Percentiles rank a stretch among this genome's conserved stretches.
These are phyloP conservation scores for Colletotrichum salicis DNA, from an alignment of 2,329 filamentous ascomycete species.

Conservation along the genomic window DNA sequence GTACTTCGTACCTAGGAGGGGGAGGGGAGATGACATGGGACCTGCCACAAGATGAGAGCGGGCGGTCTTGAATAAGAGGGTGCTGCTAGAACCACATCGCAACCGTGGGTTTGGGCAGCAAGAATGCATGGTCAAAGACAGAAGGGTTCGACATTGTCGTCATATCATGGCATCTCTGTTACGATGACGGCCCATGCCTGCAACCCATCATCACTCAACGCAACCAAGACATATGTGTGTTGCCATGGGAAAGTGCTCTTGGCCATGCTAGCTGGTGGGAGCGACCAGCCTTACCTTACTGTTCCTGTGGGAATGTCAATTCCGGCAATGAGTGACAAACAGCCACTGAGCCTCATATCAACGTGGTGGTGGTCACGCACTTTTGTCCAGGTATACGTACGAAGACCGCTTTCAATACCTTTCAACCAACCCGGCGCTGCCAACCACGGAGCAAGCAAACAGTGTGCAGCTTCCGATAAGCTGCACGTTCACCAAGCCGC, in stretches of 20 bases:
- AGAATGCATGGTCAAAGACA: conserved; percentile 16
- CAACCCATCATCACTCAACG: background rate
- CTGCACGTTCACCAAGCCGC: background rate
- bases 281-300: background rate
- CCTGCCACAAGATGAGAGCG: conserved; percentile 24
- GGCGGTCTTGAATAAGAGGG: conserved; percentile 30
- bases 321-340: conserved; percentile 1
- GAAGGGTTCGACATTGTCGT: conserved; percentile 31
- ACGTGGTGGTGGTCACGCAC: background rate
- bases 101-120: conserved; percentile 29
- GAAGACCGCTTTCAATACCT: background rate
- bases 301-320: background rate
- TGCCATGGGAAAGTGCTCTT: background rate
- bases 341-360: conserved; percentile 17
- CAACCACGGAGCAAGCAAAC: background rate
- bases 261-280: background rate
- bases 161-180: conserved; percentile 29
- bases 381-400: background rate
- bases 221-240: background rate
- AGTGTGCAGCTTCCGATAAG: conserved; percentile 3
- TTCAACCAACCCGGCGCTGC: background rate
- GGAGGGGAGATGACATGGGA: conserved; percentile 28
- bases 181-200: conserved; percentile 19
- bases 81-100: conserved; percentile 30
- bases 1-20: no score